Conservation (phyloP, 768 basidiomycete genomes). For the Lactarius sanguifluus region DNA sequence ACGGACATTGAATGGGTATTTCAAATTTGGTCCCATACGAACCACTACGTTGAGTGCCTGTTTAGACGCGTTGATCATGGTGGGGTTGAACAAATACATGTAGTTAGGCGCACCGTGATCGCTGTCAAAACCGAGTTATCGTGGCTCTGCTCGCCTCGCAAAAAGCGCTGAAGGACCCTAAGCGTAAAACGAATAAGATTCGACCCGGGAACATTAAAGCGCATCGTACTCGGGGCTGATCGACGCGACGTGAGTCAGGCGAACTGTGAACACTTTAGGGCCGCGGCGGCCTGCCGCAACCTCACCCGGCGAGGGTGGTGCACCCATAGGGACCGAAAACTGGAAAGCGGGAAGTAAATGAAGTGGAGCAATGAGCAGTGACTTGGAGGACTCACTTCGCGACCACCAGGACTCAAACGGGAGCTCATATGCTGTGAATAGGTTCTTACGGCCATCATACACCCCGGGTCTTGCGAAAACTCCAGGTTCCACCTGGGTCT, state of each 20-base stretch:
- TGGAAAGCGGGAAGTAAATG: conserved; percentile 34
- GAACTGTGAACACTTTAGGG: conserved; percentile 68
- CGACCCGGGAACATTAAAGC: conserved; percentile 31
- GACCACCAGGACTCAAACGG: conserved; percentile 50
- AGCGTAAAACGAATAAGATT: not conserved
- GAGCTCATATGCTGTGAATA: conserved; percentile 61
- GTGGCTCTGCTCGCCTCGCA: conserved; percentile 61
- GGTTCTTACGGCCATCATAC: conserved; percentile 80
- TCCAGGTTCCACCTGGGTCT: conserved; percentile 54
- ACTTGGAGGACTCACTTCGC: conserved; percentile 44
- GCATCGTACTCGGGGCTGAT: conserved; percentile 77
- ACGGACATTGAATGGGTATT: conserved; percentile 71
- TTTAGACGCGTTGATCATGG: conserved; percentile 6
- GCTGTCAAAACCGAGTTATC: conserved; percentile 69
- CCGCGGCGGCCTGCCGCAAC: conserved; percentile 32
- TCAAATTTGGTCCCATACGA: conserved; percentile 68
- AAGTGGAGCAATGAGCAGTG: not conserved
- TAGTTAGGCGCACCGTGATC: conserved; percentile 49
- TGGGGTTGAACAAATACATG: not conserved
- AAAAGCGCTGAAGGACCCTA: conserved; percentile 65
- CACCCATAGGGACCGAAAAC: conserved; percentile 60
- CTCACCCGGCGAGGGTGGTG: conserved; percentile 30
- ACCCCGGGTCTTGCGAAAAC: conserved; percentile 72
- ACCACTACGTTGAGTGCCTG: conserved; percentile 75
- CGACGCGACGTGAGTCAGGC: conserved; percentile 65